Base-by-base conservation (phyloP, 2,329 filamentous ascomycete genomes). In the Epichloe bromicola region DNA sequence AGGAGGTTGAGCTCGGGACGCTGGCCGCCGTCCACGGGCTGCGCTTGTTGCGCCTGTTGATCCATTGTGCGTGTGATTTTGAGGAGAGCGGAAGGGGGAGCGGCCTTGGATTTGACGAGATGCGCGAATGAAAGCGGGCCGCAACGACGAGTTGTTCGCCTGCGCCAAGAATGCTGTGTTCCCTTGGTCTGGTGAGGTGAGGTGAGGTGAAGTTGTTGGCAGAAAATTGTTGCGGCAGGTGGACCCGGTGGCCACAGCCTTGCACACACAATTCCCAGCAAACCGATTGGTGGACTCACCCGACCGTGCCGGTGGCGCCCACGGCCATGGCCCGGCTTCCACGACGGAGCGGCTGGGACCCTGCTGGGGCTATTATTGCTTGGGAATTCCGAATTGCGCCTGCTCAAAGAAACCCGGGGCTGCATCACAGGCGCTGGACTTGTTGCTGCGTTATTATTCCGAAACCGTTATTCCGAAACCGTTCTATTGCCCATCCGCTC, bases 1-100 rank as follows among this genome's bases (percentile, higher is more conserved):
- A 69, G 55, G 34, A 58, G 49, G 49, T 65, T 67, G 56, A 67
- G 63, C 44, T 60, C 58, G 4, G 52, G 50, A 33, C 56, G 54
- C 42, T 61, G 58, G 30, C 61, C 58, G 40, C 58, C 57, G 47
- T 56, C 56, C 14, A 54, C 53, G 26, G 62, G 45, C 26, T 46
- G 60, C 8, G 26, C 26, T 30, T 50, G 23, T 26, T 61, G 55
- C 37, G 57, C 55, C 47, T 61, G 61, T 47, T 61, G 60, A 15
- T 57, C 53, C 56, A 57, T 57, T 19, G 17, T 34, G 46, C 36
- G 34, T 20, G 45, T 42, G 38, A 17, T 7, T 33, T 46, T 44
- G 19, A 39, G 23, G 20, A 39, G 36, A 15, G 19, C 5, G 10
- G 33, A 26, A 14, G 4, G 51, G 51, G 12, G 19, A 34, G 15